Evolutionary conservation across 306 rosid species (phyloP).

Genomic region (Citrullus mucosospermus): DNA sequence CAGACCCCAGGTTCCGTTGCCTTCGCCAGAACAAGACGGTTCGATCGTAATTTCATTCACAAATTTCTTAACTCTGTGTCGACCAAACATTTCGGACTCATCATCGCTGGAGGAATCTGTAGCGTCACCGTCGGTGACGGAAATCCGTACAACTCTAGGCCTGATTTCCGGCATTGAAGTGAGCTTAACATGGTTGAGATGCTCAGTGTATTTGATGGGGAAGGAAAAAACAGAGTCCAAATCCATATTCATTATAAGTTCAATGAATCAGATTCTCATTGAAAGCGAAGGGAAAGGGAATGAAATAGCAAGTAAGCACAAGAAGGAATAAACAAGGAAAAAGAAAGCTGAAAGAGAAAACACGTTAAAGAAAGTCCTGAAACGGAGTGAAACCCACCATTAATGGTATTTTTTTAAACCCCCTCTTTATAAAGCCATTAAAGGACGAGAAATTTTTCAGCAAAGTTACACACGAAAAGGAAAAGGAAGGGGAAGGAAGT

Average conservation of each 20-base stretch:
- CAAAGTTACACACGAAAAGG: conserved; percentile 17
- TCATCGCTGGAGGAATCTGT: conserved; percentile 90
- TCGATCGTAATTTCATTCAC: conserved; percentile 59
- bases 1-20: conserved; percentile 14
- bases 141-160: conserved; percentile 45
- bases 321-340: conserved; percentile 14
- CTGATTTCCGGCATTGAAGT: conserved; percentile 6
- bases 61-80: conserved; percentile 39
- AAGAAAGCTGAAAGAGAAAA: conserved; percentile 16
- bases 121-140: conserved; percentile 56
- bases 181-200: conserved; percentile 31
- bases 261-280: conserved; percentile 23
- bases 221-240: conserved; percentile 14
- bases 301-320: conserved; percentile 6
- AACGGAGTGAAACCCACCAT: conserved; percentile 27
- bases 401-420: conserved; percentile 11
- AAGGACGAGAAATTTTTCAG: conserved; percentile 47
- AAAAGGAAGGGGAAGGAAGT: conserved; percentile 5
- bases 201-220: conserved; percentile 35
- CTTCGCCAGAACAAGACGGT: conserved; percentile 19
- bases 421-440: conserved; percentile 17
- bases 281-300: conserved; percentile 22
- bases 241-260: background rate
- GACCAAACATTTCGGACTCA: conserved; percentile 14
- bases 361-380: conserved; percentile 38